Evolutionary conservation across 352 stramenopile species (phyloP), one percentile per base, ranked within the genome.

Genomic region (Pythium sp.): DNA sequence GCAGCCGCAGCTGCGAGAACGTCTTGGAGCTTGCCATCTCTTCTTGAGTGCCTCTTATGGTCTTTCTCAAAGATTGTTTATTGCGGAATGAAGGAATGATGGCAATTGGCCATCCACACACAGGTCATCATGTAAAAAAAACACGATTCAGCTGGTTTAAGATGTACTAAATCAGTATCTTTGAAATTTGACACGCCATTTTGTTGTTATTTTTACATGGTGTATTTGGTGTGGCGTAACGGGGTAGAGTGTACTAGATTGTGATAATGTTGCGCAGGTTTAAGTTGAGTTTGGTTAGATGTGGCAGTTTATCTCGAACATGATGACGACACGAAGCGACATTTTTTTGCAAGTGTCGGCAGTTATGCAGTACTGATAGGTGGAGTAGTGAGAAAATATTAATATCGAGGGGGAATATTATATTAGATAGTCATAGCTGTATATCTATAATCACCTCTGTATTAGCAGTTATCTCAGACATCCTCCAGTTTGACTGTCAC

Each of bases 1-100:
- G 30, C 24, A 62, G 53, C 18, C 53, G 62, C 51, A 60, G 38
- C 36, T 68, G 62, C 36, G 62, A 49, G 62, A 68, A 53, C 62
- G 47, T 67, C 47, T 53, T 59, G 46, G 49, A 60, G 22, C 30
- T 53, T 43, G 60, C 26, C 60, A 65, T 65, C 24, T 65, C 38
- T 38, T 6, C 8, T 56, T 26, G 24, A 26, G 24, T 22, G 49
- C n/a, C 20, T 20, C 43, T 49, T 9, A 15, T 51, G 18, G 18
- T 24, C 18, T 6, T 51, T 51, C 43, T 22, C 18, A 18, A 51
- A 51, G 43, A 11, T 24, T 51, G 43, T 59, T n/a, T 36, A n/a
- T 57, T 57, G 54, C 12, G 20, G 38, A 41, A 30, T 51, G 34
- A 32, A 20, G 18, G 34, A 32, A 32, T 34, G 58, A 46, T 46